phyloP scores from a whole-genome alignment of 441 rosid genomes.

The Croton laevigatus region DNA sequence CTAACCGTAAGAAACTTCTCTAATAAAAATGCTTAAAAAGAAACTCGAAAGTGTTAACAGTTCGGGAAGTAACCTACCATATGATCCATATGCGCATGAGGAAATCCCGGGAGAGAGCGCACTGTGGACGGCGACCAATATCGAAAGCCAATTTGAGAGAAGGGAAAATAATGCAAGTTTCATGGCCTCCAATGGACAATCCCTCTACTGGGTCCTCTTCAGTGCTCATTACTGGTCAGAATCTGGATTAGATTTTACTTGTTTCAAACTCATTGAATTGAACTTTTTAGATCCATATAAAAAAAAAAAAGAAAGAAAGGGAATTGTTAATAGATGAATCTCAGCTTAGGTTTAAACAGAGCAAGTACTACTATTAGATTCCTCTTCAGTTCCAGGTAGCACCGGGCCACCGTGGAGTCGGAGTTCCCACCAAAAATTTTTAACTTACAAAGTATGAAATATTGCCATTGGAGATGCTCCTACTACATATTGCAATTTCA shows the following conservation, averaged over 20 bases:
- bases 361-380: too few relatives aligned
- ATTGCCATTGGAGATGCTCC: too few relatives aligned
- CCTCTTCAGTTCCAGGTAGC: too few relatives aligned
- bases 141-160: slow-evolving; percentile 79
- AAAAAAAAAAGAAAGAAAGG: not conserved
- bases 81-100: slow-evolving; percentile 97
- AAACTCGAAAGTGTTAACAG: not conserved
- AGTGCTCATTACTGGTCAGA: slow-evolving; percentile 33
- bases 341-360: not conserved
- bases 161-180: slow-evolving; percentile 89
- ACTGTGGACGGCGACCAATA: slow-evolving; percentile 90
- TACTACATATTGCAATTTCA: too few relatives aligned
- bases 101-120: slow-evolving; percentile 83
- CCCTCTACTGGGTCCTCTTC: slow-evolving; percentile 78
- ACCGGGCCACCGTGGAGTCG: too few relatives aligned
- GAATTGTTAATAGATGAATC: not conserved
- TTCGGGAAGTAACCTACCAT: slow-evolving; percentile 44
- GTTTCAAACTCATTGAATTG: slow-evolving; percentile 11
- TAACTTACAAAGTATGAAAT: too few relatives aligned
- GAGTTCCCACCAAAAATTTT: too few relatives aligned
- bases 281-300: not conserved
- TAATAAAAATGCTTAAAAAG: not conserved
- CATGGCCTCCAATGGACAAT: slow-evolving; percentile 86
- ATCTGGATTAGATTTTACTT: not conserved
- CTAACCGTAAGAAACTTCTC: too few relatives aligned